Conservation (phyloP, 2,329 filamentous ascomycete genomes). For the Verruconis gallopava region DNA sequence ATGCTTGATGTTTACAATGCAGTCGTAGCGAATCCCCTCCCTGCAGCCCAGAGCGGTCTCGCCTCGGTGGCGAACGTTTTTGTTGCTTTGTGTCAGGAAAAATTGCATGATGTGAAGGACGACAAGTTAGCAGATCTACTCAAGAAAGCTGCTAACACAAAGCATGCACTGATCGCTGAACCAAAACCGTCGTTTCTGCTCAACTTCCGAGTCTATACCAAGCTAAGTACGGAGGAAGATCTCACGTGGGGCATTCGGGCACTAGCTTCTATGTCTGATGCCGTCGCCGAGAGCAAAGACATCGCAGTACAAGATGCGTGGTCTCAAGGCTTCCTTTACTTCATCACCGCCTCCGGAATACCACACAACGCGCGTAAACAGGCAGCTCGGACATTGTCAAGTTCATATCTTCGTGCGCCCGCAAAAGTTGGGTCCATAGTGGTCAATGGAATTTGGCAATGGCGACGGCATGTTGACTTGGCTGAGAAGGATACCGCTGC, state of each 20-base stretch:
- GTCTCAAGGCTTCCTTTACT: conserved; percentile 75
- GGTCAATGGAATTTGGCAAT: conserved; percentile 64
- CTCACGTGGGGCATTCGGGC: conserved; percentile 63
- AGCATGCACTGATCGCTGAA: conserved; percentile 54
- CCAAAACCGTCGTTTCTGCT: conserved; percentile 81
- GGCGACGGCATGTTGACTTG: conserved; percentile 53
- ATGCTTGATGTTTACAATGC: conserved; percentile 65
- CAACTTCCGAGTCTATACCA: conserved; percentile 73
- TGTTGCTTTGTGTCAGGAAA: conserved; percentile 46
- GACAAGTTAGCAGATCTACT: conserved; percentile 43
- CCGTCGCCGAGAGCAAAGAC: conserved; percentile 35
- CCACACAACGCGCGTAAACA: conserved; percentile 51
- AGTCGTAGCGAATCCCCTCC: conserved; percentile 60
- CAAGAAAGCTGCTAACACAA: conserved; percentile 49
- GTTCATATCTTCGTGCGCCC: conserved; percentile 50
- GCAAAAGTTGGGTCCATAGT: conserved; percentile 48
- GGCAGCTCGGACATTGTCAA: conserved; percentile 47
- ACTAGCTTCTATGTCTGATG: conserved; percentile 47
- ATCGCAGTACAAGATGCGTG: conserved; percentile 50
- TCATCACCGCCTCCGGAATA: conserved; percentile 51
- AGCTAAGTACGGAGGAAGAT: conserved; percentile 62
- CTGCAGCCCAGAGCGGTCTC: conserved; percentile 71
- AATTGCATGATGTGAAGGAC: conserved; percentile 40
- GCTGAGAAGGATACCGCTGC: conserved; percentile 71
- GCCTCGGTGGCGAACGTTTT: conserved; percentile 67